phyloP scores from a whole-genome alignment of 352 stramenopile genomes.

The Globisporangium polare region DNA sequence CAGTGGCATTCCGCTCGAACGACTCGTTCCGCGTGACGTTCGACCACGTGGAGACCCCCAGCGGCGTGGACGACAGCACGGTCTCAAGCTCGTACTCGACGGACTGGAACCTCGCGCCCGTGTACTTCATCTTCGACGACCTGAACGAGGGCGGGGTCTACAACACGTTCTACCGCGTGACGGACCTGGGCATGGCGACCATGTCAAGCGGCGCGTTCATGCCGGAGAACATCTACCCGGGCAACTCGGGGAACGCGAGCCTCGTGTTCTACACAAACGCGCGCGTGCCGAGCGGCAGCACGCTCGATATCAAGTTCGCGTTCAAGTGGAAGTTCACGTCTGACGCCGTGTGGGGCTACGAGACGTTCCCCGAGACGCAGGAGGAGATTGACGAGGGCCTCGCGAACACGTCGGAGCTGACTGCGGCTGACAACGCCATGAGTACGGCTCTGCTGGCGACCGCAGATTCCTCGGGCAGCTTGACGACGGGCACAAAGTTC shows the following conservation, averaged over 20 bases:
- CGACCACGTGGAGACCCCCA: conserved; percentile 58
- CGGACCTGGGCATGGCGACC: conserved; percentile 32
- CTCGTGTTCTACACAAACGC: conserved; percentile 75
- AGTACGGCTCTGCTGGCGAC: neutral
- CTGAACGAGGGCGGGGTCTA: conserved; percentile 56
- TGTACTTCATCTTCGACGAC: conserved; percentile 80
- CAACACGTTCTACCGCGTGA: conserved; percentile 61
- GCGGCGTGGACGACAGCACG: conserved; percentile 41
- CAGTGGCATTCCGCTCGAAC: conserved; percentile 37
- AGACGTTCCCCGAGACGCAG: conserved; percentile 23
- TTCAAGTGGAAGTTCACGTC: conserved; percentile 60
- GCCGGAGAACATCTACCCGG: conserved; percentile 82
- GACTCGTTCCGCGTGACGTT: conserved; percentile 68
- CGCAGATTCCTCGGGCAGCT: neutral
- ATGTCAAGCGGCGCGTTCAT: conserved; percentile 75
- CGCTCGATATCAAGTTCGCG: conserved; percentile 54
- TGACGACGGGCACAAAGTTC: conserved; percentile 9
- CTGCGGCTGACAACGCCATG: neutral
- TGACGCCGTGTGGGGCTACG: conserved; percentile 51
- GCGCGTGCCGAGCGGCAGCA: conserved; percentile 42
- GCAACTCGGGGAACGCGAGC: conserved; percentile 72
- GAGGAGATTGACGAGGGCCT: neutral
- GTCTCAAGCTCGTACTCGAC: conserved; percentile 43
- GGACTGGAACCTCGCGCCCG: conserved; percentile 47
- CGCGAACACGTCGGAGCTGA: neutral